A percentile compares a stretch with the other conserved stretches of the same genome.
These are phyloP conservation scores for Rhynchospora tenuis DNA, from an alignment of 176 grass and related monocot genomes.

Conservation along the genomic window DNA sequence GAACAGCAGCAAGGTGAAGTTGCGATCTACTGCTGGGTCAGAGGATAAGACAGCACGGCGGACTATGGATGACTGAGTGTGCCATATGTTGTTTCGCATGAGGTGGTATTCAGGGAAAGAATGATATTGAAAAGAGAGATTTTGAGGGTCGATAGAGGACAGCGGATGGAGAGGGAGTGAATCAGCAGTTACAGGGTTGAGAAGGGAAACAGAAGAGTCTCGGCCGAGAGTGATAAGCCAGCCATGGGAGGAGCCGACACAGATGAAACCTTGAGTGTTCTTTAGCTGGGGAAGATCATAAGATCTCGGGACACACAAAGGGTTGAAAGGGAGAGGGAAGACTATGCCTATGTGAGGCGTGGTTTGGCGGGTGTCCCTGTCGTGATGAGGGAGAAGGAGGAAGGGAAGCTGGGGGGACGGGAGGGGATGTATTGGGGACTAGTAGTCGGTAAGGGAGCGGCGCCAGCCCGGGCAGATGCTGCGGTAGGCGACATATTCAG, in stretches of 20 bases:
- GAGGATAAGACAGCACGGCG: neutral
- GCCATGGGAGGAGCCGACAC: neutral
- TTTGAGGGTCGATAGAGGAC: neutral
- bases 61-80: neutral
- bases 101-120: neutral
- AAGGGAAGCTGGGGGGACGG: neutral
- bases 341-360: neutral
- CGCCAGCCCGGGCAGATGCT: neutral
- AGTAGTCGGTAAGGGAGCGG: neutral
- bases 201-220: neutral
- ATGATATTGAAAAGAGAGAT: neutral
- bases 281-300: neutral
- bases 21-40: neutral
- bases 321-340: neutral
- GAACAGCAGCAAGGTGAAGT: slow-evolving; percentile 1
- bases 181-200: neutral
- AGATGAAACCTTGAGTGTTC: neutral
- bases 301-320: neutral
- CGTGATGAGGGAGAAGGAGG: neutral
- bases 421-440: neutral
- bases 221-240: neutral
- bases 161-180: neutral
- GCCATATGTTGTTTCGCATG: neutral
- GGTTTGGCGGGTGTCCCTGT: neutral
- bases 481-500: neutral